A percentile compares a stretch with the other conserved stretches of the same genome.
phyloP scores from a whole-genome alignment of 768 basidiomycete genomes.

The Boletus rex-veris region DNA sequence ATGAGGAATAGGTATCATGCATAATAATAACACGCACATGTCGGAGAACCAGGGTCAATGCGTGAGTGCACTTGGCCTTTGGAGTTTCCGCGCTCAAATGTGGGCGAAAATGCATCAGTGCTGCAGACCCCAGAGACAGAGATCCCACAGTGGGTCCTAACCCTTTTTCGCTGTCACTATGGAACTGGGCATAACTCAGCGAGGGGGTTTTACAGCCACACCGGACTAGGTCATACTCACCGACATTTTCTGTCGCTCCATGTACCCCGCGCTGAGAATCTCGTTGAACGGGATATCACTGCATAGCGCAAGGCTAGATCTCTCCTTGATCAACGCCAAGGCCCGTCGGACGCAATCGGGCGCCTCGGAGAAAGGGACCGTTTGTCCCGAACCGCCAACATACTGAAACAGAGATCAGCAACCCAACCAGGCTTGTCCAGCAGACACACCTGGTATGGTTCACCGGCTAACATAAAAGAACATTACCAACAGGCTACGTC shows the following conservation, averaged over 20 bases:
- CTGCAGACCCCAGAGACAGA: slow-evolving; percentile 71
- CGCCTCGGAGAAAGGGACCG: slow-evolving; percentile 59
- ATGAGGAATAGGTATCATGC: slow-evolving; percentile 4
- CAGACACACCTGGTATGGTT: slow-evolving; percentile 65
- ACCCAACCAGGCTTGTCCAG: not conserved
- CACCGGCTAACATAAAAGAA: slow-evolving; percentile 52
- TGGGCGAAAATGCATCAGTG: slow-evolving; percentile 75
- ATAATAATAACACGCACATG: slow-evolving; percentile 46
- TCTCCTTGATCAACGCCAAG: slow-evolving; percentile 53
- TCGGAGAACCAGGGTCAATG: slow-evolving; percentile 56
- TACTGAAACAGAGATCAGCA: slow-evolving; percentile 46
- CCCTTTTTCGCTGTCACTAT: slow-evolving; percentile 74
- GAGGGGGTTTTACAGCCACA: not conserved
- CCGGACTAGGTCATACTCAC: slow-evolving; percentile 38
- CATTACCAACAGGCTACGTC: not conserved
- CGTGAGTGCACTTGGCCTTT: slow-evolving; percentile 27
- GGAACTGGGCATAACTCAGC: slow-evolving; percentile 49
- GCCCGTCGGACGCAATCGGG: slow-evolving; percentile 59
- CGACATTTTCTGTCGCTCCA: slow-evolving; percentile 83
- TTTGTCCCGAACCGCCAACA: slow-evolving; percentile 72
- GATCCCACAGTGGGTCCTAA: slow-evolving; percentile 73
- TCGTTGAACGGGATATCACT: slow-evolving; percentile 59
- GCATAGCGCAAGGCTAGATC: slow-evolving; percentile 46
- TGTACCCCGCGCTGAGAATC: slow-evolving; percentile 77
- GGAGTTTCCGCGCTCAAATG: slow-evolving; percentile 37